Evolutionary conservation across 1,139 yeast genomes (phyloP), one percentile per base, ranked within the genome.

Genomic region (Tardiomyces blankii): DNA sequence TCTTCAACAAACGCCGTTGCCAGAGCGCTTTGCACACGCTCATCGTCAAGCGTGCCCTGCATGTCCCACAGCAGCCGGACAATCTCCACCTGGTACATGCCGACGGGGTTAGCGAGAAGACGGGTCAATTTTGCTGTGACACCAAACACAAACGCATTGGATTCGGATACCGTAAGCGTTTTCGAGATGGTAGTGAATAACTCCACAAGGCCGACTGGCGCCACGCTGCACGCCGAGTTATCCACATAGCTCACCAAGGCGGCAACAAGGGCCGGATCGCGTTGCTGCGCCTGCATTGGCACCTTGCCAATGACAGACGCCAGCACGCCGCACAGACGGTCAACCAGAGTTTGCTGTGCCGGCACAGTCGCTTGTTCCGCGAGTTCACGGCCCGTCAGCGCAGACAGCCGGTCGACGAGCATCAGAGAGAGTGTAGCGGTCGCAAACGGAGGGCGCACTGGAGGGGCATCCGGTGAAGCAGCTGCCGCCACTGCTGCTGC

Each of bases 11-110:
- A 56, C 16, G 59, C 48, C 3, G 59, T 52, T 3, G 69, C 57
- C 19, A 68, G 38, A 1, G 67, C 65, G n/a, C 70, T 65, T 40
- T 69, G 67, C 2, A 67, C 62, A 14, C 64, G 49, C 28, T 54
- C 52, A 30, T 59, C 65, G 28, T 60, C 62, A 12, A 62, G 54
- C 19, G 56, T 54, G 30, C 58, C 65, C 42, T 66, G 66, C 2
- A 68, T 48, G 2, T 53, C 43, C 71, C 72, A 67, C 1, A 69
- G 47, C n/a, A 63, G 62, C 44, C 70, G 73, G 1, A 79, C 84
- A 0, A 79, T 68, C 54, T 82, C 89, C 1, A 80, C 82, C 54
- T 81, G 87, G 48, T 68, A 70, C 41, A 65, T 67, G 2, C 80
- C 78, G 18, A 42, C 42, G 18, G 32, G 18, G 35, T 23, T 25